Evolutionary conservation across 441 rosid species (phyloP), one percentile per base, ranked within the genome.

Genomic region (Corymbia citriodora): DNA sequence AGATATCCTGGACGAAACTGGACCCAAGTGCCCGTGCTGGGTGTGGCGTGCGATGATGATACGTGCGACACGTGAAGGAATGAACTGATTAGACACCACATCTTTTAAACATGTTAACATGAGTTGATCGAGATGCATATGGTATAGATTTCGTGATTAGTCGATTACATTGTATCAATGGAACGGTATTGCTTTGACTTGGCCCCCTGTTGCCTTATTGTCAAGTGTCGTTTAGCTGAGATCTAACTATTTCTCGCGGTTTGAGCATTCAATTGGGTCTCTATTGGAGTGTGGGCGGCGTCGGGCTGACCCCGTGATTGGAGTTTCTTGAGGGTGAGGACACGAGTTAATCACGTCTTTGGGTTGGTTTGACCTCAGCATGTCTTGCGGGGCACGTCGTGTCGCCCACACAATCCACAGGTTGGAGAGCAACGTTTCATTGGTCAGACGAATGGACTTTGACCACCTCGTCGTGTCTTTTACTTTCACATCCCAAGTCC

Each of bases 41-140:
- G n/a, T 13, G 45, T 40, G 1, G 49, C 0, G 7, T 10, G 49
- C 0, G 19, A 18, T 1, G 49, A 8, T 19, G 27, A 36, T 36
- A 19, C 9, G 1, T 2, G 49, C 16, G 85, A 45, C 52, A 40
- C 6, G 10, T 7, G 10, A 40, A 74, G 83, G 48, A 74, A 72
- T 21, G 29, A 40, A 12, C 13, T 29, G 6, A 74, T 40, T 36
- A 40, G 83, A 40, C 15, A 13, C 25, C 8, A 40, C 9, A 74
- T 45, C n/a, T 23, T 3, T 45, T 8, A 4, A 79, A 12, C 1
- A 7, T 7, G 3, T 45, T 79, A 3, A 7, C 85, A 12, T 13
- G 7, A 79, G 85, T n/a, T 7, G 52, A 79, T 23, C 17, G 52
- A 79, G n/a, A 2, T 79, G 85, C 53, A 0, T 3, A 48, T 8